Evolutionary conservation across 2,329 filamentous ascomycete genomes (phyloP).

Genomic region (Raffaelea albimanens): DNA sequence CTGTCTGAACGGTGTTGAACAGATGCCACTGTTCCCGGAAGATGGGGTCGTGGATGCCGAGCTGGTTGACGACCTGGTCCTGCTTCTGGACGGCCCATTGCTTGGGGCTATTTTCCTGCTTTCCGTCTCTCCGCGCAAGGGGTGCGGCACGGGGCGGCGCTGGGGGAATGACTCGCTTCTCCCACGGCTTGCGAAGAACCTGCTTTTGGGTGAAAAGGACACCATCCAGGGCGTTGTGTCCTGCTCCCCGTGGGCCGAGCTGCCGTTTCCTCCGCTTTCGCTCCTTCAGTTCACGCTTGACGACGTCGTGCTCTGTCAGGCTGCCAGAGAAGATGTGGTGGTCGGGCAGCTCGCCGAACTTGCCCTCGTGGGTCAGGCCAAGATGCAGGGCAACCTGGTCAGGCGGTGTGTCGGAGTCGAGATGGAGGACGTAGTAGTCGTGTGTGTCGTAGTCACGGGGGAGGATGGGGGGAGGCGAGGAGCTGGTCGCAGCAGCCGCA

Average conservation of each 20-base stretch:
- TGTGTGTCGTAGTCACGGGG: constrained; percentile 63
- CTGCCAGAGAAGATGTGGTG: constrained; percentile 81
- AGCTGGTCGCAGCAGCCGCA: constrained; percentile 26
- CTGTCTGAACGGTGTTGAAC: constrained; percentile 68
- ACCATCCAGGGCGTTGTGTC: constrained; percentile 55
- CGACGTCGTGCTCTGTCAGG: constrained; percentile 51
- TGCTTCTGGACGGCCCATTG: constrained; percentile 45
- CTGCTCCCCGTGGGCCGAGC: constrained; percentile 21
- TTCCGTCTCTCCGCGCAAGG: constrained; percentile 9
- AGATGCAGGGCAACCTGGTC: constrained; percentile 61
- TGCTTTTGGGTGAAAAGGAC: constrained; percentile 76
- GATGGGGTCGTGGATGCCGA: constrained; percentile 82
- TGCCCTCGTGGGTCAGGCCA: constrained; percentile 72
- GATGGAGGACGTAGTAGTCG: constrained; percentile 90
- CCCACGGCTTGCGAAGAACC: constrained; percentile 36
- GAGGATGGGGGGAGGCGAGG: constrained; percentile 32
- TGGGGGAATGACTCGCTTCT: constrained; percentile 39
- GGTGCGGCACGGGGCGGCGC: not conserved
- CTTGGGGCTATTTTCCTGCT: constrained; percentile 15
- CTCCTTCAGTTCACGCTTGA: constrained; percentile 42
- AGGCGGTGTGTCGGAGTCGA: constrained; percentile 58
- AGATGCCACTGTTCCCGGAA: constrained; percentile 96
- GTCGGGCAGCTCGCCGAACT: constrained; percentile 64
- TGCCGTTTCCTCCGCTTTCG: constrained; percentile 54
- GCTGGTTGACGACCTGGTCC: constrained; percentile 47